Conservation (phyloP, 495 filamentous ascomycete species). For the Lichenothelia convexa region DNA sequence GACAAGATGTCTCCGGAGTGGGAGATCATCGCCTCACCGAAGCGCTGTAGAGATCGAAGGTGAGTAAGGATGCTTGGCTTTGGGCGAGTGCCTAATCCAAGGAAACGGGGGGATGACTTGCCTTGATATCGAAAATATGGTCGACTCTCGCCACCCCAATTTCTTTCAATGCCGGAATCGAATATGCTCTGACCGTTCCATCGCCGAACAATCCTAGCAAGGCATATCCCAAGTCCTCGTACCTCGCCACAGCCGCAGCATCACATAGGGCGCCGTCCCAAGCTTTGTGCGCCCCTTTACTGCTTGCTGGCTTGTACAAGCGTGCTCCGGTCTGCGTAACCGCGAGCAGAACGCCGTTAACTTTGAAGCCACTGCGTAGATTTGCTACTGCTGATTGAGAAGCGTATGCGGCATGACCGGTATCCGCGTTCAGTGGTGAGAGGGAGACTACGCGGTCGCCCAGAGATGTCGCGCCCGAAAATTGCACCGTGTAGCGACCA, state of each 20-base stretch:
- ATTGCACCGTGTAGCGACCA: constrained; percentile 53
- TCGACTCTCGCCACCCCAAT: constrained; percentile 46
- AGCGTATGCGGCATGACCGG: constrained; percentile 55
- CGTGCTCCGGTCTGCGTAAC: constrained; percentile 59
- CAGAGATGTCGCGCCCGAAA: constrained; percentile 45
- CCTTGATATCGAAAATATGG: constrained; percentile 51
- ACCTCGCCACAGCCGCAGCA: constrained; percentile 52
- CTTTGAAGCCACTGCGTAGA: constrained; percentile 47
- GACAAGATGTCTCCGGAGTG: constrained; percentile 62
- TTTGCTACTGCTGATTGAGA: constrained; percentile 51
- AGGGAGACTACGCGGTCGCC: constrained; percentile 60
- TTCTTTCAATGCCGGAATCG: constrained; percentile 72
- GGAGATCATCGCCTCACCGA: constrained; percentile 47
- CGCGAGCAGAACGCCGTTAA: constrained; percentile 50
- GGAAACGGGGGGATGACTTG: no score
- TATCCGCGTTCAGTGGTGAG: constrained; percentile 57
- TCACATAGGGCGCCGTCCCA: constrained; percentile 73
- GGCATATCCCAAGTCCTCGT: constrained; percentile 53
- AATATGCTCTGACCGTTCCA: constrained; percentile 57
- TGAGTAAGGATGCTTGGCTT: no score
- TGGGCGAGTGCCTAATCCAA: no score
- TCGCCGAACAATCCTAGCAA: constrained; percentile 72
- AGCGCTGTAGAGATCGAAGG: no score
- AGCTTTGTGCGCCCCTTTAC: constrained; percentile 74
- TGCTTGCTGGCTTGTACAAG: constrained; percentile 66